Evolutionary conservation across 371 early-diverging fungal genomes (phyloP).

Genomic region (Haplosporangium sp.): DNA sequence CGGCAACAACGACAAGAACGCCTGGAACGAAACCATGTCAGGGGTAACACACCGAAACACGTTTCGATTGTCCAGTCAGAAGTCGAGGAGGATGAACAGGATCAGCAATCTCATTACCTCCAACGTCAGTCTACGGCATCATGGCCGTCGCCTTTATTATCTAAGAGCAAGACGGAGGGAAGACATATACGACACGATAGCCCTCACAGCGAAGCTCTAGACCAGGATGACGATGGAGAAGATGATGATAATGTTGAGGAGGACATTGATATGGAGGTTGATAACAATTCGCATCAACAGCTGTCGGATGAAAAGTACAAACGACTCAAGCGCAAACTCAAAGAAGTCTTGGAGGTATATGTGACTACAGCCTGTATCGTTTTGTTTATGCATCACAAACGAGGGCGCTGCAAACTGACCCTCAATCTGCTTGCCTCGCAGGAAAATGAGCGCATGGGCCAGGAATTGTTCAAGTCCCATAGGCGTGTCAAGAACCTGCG

Average conservation of each 20-base stretch:
- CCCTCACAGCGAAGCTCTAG: not conserved
- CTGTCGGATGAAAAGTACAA: conserved; percentile 63
- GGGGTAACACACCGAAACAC: no score
- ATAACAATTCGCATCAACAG: conserved; percentile 14
- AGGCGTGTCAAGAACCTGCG: conserved; percentile 61
- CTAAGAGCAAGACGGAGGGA: no score
- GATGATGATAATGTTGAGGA: conserved; percentile 2
- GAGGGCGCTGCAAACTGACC: no score
- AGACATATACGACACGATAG: no score
- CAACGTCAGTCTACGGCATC: no score
- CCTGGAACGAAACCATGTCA: no score
- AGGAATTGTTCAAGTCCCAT: conserved; percentile 57
- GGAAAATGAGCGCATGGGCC: conserved; percentile 65
- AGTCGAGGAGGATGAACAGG: no score
- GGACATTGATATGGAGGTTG: conserved; percentile 4
- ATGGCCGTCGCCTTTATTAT: no score
- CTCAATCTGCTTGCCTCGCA: conserved; percentile 8
- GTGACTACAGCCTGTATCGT: not conserved
- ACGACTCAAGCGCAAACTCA: conserved; percentile 64
- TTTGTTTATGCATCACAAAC: not conserved
- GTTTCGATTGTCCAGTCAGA: no score
- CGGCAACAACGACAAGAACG: no score
- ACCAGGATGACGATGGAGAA: not conserved
- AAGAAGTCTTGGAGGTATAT: conserved; percentile 64
- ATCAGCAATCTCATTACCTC: no score